Evolutionary conservation across 2,329 filamentous ascomycete species (phyloP).

Genomic region (Blastomyces parvus): DNA sequence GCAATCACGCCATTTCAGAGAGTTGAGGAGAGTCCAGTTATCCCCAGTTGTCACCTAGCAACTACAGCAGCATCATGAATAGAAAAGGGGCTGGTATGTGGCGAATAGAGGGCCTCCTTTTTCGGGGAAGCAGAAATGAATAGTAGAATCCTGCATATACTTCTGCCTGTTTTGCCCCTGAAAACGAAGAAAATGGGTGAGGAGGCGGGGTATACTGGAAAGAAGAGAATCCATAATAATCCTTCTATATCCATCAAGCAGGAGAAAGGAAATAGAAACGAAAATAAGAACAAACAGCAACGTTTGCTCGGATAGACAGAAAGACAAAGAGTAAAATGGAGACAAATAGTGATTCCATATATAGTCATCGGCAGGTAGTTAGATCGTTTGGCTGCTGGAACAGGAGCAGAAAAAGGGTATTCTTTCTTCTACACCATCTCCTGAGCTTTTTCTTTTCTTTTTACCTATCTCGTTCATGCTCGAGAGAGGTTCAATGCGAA

Average conservation of each 20-base stretch:
- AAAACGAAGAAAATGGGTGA: background rate
- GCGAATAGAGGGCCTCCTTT: no score
- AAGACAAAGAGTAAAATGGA: background rate
- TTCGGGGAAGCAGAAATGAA: background rate
- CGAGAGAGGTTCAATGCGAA: conserved; percentile 2
- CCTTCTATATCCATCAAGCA: background rate
- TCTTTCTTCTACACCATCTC: no score
- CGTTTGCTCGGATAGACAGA: background rate
- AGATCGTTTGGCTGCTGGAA: background rate
- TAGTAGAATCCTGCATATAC: background rate
- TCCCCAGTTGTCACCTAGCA: background rate
- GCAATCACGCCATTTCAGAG: background rate
- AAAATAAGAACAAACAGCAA: background rate
- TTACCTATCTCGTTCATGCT: conserved; percentile 10
- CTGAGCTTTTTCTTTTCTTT: no score
- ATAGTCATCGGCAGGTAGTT: conserved; percentile 3
- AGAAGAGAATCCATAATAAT: background rate
- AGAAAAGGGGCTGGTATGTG: no score
- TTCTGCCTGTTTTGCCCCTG: no score
- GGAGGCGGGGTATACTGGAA: background rate
- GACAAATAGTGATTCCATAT: conserved; percentile 9
- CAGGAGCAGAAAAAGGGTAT: conserved; percentile 3
- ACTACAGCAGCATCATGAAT: background rate
- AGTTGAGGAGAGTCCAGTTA: no score
- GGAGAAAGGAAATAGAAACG: background rate